Evolutionary conservation across 257 asterid genomes (phyloP), one percentile per base, ranked within the genome.

Genomic region (Primulina tabacum): DNA sequence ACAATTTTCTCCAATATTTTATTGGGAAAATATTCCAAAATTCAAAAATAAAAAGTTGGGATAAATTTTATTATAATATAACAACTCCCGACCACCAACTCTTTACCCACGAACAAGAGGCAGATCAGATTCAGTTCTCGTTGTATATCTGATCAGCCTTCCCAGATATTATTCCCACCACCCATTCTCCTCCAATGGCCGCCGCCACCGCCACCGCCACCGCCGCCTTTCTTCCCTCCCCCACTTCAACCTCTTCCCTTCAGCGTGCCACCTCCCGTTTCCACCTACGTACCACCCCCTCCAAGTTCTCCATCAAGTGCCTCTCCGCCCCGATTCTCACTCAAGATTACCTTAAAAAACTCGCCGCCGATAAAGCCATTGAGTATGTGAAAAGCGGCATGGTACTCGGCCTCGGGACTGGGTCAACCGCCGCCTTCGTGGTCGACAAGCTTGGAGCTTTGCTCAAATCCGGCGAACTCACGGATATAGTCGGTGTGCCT

Each of bases 391-490:
- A 83, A 64, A 75, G 86, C 74, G 97, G 98, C 72, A 92, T 92
- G 98, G 96, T 90, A 29, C 89, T 92, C 53, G 98, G 98, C 73
- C 82, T 92, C 60, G 98, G 98, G 32, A 92, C 98, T 40, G 98
- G 98, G 68, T 92, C 98, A 77, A 92, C 98, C 58, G 97, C 97
- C 81, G 98, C 98, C 67, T 90, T 92, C 81, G 97, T 87, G 18
- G 98, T 92, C 18, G 82, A 95, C 72, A 90, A 87, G 77, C 90
- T 92, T 67, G 97, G 97, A 67, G 82, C 80, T 70, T 88, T 93
- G 28, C 75, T 93, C 34, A 75, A 87, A 55, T 79, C 92, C 67
- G 96, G 98, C 26, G 65, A 75, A 5, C 87, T 93, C 60, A 79
- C 95, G 0, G 62, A 82, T 77, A 90, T 90, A 24, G 85, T 90